A percentile compares a stretch with the other conserved stretches of the same genome.
phyloP scores from a whole-genome alignment of 2,329 filamentous ascomycete genomes.

The Cladosporium colombiae region DNA sequence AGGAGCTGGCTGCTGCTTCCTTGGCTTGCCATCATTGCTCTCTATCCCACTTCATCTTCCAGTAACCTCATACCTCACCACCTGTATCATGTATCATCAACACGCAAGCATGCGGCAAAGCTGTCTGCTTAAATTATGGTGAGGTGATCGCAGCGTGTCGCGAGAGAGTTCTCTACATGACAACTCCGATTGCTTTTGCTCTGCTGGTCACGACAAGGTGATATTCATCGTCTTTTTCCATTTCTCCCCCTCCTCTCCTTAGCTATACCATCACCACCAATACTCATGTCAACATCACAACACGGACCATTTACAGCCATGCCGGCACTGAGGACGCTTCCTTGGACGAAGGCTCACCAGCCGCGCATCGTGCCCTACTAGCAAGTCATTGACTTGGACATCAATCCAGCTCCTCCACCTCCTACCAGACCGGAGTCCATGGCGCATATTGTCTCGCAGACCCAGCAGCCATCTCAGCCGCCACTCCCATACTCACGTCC shows the following conservation, averaged over 20 bases:
- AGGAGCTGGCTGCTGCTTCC: not conserved
- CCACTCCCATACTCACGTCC: not conserved
- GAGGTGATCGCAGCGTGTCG: too few relatives aligned
- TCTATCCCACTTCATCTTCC: not conserved
- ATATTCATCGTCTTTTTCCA: not conserved
- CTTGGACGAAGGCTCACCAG: not conserved
- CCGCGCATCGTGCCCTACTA: not conserved
- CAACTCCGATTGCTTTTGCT: not conserved
- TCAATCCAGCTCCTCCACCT: not conserved
- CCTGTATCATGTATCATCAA: too few relatives aligned
- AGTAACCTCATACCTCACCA: too few relatives aligned
- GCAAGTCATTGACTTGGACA: not conserved
- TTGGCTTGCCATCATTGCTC: not conserved
- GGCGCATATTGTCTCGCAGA: constrained; percentile 2
- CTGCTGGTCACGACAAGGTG: not conserved
- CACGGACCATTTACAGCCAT: not conserved
- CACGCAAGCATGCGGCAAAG: too few relatives aligned
- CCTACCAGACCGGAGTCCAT: not conserved
- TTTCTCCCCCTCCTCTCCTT: not conserved
- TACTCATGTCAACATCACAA: not conserved
- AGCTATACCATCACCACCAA: not conserved
- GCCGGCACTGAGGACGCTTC: not conserved
- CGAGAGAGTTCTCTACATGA: not conserved
- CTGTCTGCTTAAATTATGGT: too few relatives aligned
- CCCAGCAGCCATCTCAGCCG: not conserved